Base-by-base conservation (phyloP, 2,329 filamentous ascomycete genomes). In the Monosporascus sp. region DNA sequence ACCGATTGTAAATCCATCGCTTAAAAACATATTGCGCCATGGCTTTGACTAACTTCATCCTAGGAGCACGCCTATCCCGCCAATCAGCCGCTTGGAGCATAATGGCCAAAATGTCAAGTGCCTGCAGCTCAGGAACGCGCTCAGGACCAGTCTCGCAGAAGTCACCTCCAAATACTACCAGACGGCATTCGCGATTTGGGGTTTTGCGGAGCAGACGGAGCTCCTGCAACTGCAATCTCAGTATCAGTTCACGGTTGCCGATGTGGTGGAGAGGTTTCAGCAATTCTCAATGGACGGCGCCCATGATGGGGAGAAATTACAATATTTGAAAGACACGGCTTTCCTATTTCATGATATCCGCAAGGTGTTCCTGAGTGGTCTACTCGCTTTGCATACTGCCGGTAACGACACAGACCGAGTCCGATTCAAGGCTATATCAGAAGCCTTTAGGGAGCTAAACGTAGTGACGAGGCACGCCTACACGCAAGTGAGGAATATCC, bases 151-250 rank as follows among this genome's bases (percentile, higher is more conserved):
- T 55, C 83, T 96, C 56, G 79, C 79, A 39, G 81, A 86, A 15
- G 80, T 88, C 50, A 83, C 96, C 41, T 80, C 85, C 44, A 81
- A 82, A 22, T 91, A 92, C 63, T 82, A 85, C 50, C 82, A 89
- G 59, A 84, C 88, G 14, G 87, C 85, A 57, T 76, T 79, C 41
- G 77, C 78, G 3, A 75, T 97, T 20, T 86, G 86, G 65, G 81
- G 81, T 1, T 83, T 96, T 52, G 84, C 92, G 2, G 85, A 92
- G 66, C 83, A 88, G 63, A 81, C 88, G 48, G 89, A 96, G 64
- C 74, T 99, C 44, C 90, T 96, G 62, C 94, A 91, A 70, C 96
- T 96, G 67, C 89, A 94, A 63, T 93, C 97, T 65, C 88, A 93
- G 55, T 92, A 93, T 66, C 89, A 92, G 59, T 83, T 93, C 55